Evolutionary conservation across 2,329 filamentous ascomycete genomes (phyloP).

Genomic region (Cladosporium halotolerans): DNA sequence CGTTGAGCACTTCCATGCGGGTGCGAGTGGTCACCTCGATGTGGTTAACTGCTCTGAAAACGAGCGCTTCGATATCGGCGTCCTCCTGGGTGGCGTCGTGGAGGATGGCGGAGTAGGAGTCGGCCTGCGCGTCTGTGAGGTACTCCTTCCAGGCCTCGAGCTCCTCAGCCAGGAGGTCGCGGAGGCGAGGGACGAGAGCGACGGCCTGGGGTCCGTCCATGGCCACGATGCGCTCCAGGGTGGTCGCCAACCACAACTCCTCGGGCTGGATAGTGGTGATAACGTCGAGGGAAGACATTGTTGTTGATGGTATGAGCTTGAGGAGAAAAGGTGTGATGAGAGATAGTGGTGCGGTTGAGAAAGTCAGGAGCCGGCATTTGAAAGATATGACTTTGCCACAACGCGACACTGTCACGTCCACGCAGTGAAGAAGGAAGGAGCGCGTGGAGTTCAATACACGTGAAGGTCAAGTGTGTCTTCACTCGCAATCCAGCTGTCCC

Average conservation of each 20-base stretch:
- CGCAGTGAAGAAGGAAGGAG: no score
- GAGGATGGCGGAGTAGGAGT: not conserved
- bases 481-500: no score
- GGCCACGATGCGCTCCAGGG: not conserved
- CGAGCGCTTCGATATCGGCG: not conserved
- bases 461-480: no score
- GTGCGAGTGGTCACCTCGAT: not conserved
- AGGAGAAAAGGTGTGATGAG: no score
- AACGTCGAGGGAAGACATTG: slow-evolving; percentile 3
- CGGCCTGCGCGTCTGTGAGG: not conserved
- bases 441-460: no score
- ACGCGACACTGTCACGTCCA: no score
- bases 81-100: not conserved
- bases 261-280: not conserved
- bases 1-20: not conserved
- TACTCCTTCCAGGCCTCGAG: not conserved
- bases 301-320: not conserved
- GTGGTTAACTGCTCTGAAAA: not conserved
- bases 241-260: not conserved
- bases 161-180: not conserved
- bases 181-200: not conserved
- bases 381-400: no score
- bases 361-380: no score
- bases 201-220: not conserved
- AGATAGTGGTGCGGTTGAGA: no score